Base-by-base conservation (phyloP, 2,329 filamentous ascomycete genomes). In the Chrysoporthe puriensis region DNA sequence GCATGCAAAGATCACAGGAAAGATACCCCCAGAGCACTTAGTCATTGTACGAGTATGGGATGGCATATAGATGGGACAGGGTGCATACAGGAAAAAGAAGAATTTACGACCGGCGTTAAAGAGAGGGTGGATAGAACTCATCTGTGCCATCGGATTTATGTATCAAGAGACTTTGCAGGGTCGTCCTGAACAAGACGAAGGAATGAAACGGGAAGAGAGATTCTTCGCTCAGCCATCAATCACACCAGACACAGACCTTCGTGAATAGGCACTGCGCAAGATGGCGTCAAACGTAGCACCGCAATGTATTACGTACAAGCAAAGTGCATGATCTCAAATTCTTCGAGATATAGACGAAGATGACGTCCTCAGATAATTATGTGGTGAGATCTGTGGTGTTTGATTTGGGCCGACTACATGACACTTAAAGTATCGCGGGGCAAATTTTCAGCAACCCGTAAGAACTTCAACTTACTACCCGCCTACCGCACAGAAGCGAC, bases 21-120 rank as follows among this genome's bases (percentile, higher is more conserved):
- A 63, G 66, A 68, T 68, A 68, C 68, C 68, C 68, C 43, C 36
- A 59, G 43, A 58, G 66, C 66, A 65, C 60, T 58, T 60, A 50
- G 60, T 59, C 63, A 64, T 68, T 70, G 66, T 70, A 70, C 57
- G 58, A 67, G 36, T 68, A 70, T 18, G 62, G 32, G 36, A 62
- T 68, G 66, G 68, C 66, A 65, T 68, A 64, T 68, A 70, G 63
- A 69, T 54, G 44, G 61, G 67, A 65, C 56, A 4, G 54, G 63
- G 26, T 42, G 63, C 63, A 60, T 65, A 60, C 14, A 60, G 63
- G 63, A 13, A 52, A 60, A 21, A 43, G 26, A 42, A 64, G 50
- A 18, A 42, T n/a, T 62, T 59, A 66, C 64, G 57, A 64, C 32
- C 60, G 68, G 64, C 69, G 66, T 70, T 68, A n/a, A 14, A 7